phyloP scores from a whole-genome alignment of 768 basidiomycete genomes.

The Auriscalpium microsporum region DNA sequence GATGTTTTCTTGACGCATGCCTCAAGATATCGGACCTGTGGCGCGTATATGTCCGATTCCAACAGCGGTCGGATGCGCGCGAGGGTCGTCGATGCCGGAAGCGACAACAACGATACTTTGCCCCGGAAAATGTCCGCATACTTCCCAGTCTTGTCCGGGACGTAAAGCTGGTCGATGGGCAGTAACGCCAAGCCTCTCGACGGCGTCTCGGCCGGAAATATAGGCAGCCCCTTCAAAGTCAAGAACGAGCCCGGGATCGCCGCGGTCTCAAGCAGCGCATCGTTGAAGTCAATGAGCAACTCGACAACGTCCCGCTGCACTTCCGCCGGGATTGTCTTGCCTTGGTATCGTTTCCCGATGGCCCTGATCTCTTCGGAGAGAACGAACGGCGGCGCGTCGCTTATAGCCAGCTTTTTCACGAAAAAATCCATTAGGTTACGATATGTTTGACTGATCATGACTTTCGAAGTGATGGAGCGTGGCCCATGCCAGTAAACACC shows the following conservation, averaged over 20 bases:
- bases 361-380: slow-evolving; percentile 13
- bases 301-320: slow-evolving; percentile 2
- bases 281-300: slow-evolving; percentile 14
- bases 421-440: slow-evolving; percentile 12
- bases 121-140: slow-evolving; percentile 8
- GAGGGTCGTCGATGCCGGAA: slow-evolving; percentile 2
- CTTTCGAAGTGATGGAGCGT: slow-evolving; percentile 13
- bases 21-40: slow-evolving; percentile 6
- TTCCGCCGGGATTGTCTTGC: not conserved
- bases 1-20: slow-evolving; percentile 1
- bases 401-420: slow-evolving; percentile 9
- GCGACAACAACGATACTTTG: slow-evolving; percentile 7
- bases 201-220: slow-evolving; percentile 9
- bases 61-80: slow-evolving; percentile 6
- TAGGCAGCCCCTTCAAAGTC: not conserved
- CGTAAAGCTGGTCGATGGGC: slow-evolving; percentile 12
- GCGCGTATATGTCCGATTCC: slow-evolving; percentile 6
- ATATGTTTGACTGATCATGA: slow-evolving; percentile 8
- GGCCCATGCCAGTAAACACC: slow-evolving; percentile 18
- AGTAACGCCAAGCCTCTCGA: not conserved
- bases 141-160: slow-evolving; percentile 14
- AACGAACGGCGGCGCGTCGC: slow-evolving; percentile 6
- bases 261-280: not conserved
- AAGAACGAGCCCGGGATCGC: not conserved
- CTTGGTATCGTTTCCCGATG: not conserved